These are phyloP conservation scores for Hura crepitans DNA, from an alignment of 441 rosid species.

Conservation along the genomic window DNA sequence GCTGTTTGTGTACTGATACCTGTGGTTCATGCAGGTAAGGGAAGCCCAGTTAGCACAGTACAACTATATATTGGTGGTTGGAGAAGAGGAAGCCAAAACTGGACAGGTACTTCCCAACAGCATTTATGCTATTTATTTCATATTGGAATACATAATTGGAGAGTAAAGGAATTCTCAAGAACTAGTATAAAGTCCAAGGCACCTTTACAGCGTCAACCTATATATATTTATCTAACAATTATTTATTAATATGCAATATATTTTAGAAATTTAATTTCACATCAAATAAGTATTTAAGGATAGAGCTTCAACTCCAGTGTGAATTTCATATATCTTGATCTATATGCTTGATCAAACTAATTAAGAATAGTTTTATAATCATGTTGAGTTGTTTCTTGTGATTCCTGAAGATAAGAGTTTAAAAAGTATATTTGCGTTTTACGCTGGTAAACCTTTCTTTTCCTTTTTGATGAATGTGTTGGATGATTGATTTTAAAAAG, in stretches of 20 bases:
- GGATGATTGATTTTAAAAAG: not conserved
- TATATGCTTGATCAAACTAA: not conserved
- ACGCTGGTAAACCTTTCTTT: not conserved
- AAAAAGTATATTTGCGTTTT: not conserved
- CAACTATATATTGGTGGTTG: conserved; percentile 91
- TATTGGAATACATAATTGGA: not conserved
- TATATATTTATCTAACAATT: not conserved
- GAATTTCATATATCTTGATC: not conserved
- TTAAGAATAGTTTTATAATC: not conserved
- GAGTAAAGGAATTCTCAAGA: not conserved
- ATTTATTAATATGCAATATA: not conserved
- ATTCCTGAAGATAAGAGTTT: not conserved
- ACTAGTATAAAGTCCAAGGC: not conserved
- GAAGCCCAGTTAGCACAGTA: conserved; percentile 97
- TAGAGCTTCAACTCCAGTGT: not conserved
- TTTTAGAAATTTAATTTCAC: not conserved
- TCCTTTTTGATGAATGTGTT: not conserved
- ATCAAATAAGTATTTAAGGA: not conserved
- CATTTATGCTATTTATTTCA: not conserved
- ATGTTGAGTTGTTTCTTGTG: not conserved
- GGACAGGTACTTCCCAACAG: conserved; percentile 53
- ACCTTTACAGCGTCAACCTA: not conserved
- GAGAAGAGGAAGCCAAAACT: conserved; percentile 72
- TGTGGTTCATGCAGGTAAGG: conserved; percentile 51
- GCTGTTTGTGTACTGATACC: not conserved